Evolutionary conservation across 2,329 filamentous ascomycete species (phyloP).

Genomic region (Mycosphaerella arachidis): DNA sequence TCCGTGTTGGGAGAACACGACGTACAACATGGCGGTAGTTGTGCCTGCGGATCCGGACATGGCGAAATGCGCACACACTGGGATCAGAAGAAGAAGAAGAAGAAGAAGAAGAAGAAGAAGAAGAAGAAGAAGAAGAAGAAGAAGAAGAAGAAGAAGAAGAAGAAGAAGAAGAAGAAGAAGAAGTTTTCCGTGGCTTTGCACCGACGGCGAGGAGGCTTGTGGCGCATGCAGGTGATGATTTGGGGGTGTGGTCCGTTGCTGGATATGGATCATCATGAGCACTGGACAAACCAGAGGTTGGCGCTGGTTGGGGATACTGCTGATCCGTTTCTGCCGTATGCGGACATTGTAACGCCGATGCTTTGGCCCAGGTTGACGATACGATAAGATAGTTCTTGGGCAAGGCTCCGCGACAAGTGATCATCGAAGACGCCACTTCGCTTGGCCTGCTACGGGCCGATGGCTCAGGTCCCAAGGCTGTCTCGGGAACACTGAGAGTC

Average conservation of each 20-base stretch:
- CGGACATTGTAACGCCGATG: not conserved
- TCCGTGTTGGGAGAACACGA: slow-evolving; percentile 43
- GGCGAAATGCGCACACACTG: slow-evolving; percentile 22
- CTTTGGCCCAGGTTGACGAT: too few relatives aligned
- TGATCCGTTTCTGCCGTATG: slow-evolving; percentile 57
- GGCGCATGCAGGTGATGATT: slow-evolving; percentile 35
- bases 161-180: slow-evolving; percentile 35
- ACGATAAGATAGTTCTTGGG: slow-evolving; percentile 45
- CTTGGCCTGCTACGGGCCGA: slow-evolving; percentile 52
- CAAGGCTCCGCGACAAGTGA: slow-evolving; percentile 59
- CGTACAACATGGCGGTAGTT: slow-evolving; percentile 43
- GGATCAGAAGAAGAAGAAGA: slow-evolving; percentile 35
- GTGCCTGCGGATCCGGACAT: not conserved
- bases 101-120: slow-evolving; percentile 37
- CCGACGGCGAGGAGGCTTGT: slow-evolving; percentile 35
- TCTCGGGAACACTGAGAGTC: slow-evolving; percentile 53
- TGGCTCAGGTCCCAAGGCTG: slow-evolving; percentile 41
- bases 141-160: slow-evolving; percentile 33
- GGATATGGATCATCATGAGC: slow-evolving; percentile 53
- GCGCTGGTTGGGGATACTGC: slow-evolving; percentile 63
- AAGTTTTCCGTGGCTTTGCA: slow-evolving; percentile 38
- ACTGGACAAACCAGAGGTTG: slow-evolving; percentile 34
- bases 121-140: slow-evolving; percentile 35
- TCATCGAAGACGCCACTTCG: slow-evolving; percentile 62
- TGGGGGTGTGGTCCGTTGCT: slow-evolving; percentile 56